Percentiles rank a stretch among this genome's conserved stretches.
Evolutionary conservation across 2,329 filamentous ascomycete species (phyloP).

Genomic region (Ceratocystis smalleyi): DNA sequence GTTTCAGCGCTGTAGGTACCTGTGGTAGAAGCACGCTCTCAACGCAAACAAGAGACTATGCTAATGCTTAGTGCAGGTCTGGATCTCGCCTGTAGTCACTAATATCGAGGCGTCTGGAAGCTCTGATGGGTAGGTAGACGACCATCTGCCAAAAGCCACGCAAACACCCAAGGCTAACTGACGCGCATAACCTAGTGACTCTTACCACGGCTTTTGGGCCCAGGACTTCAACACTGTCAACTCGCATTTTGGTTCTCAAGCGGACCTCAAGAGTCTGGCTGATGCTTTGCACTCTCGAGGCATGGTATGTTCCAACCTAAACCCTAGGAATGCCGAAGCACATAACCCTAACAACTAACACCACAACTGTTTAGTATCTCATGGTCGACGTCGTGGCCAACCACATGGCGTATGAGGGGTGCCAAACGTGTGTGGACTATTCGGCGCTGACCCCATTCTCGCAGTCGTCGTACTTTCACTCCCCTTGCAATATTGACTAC

Average conservation of each 20-base stretch:
- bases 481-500: slow-evolving; percentile 39
- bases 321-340: background rate
- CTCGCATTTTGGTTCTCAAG: slow-evolving; percentile 32
- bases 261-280: slow-evolving; percentile 33
- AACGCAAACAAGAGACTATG: background rate
- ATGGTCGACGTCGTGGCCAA: slow-evolving; percentile 42
- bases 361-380: slow-evolving; percentile 26
- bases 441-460: slow-evolving; percentile 39
- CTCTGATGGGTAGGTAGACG: slow-evolving; percentile 17
- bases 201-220: slow-evolving; percentile 30
- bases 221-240: slow-evolving; percentile 30
- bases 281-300: slow-evolving; percentile 33
- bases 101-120: slow-evolving; percentile 26
- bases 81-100: slow-evolving; percentile 31
- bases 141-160: background rate
- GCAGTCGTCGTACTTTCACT: slow-evolving; percentile 37
- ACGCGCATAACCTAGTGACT: slow-evolving; percentile 20
- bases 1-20: slow-evolving; percentile 25
- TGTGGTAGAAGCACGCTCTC: background rate
- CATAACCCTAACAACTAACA: background rate
- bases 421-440: slow-evolving; percentile 34
- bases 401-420: slow-evolving; percentile 36
- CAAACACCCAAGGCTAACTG: background rate
- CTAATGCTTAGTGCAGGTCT: slow-evolving; percentile 19
- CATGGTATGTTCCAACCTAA: slow-evolving; percentile 27